Base-by-base conservation (phyloP, 75 land plant species). In the Sequoiadendron giganteum region DNA sequence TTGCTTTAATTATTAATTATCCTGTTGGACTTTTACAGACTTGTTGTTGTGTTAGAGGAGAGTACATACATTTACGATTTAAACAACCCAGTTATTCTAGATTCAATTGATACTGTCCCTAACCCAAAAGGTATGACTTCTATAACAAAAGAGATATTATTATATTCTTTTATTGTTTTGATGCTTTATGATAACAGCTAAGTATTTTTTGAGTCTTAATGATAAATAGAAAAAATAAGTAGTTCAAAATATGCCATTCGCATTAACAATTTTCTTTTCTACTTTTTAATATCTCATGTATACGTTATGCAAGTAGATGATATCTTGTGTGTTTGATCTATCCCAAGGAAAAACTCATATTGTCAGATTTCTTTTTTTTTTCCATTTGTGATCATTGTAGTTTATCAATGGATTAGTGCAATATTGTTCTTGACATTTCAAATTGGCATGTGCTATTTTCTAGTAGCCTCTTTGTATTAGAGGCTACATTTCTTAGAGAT, bases 41-140 rank as follows among this genome's bases (percentile, higher is more conserved):
- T 96, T 75, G 88, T 95, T 84, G 95, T 96, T 39, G 90, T 96
- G 39, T 88, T 96, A 93, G 93, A 92, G 90, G 94, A 94, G 15
- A 94, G 94, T 83, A 90, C 95, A 65, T 93, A 92, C 86, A 94
- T 96, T 54, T 94, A 95, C 87, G 98, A 96, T 45, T 83, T 91
- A 68, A 90, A 90, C 75, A 91, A 89, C 47, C 88, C 93, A 10
- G 85, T 73, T 16, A 91, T 93, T 47, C 85, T 95, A 30, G 91
- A 91, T 8, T 88, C 91, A 38, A 92, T 96, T 87, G 98, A 95
- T 82, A 95, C 96, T 36, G 93, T 92, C 42, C 90, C 93, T 25
- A 96, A 96, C 86, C 82, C 87, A 36, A 94, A 92, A 92, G 98
- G 98, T 96, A 19, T 65, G 87, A 80, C 38, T 40, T 65, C 87